A percentile compares a stretch with the other conserved stretches of the same genome.
Conservation (phyloP, 345 rosid genomes). For the Salix arbutifolia region DNA sequence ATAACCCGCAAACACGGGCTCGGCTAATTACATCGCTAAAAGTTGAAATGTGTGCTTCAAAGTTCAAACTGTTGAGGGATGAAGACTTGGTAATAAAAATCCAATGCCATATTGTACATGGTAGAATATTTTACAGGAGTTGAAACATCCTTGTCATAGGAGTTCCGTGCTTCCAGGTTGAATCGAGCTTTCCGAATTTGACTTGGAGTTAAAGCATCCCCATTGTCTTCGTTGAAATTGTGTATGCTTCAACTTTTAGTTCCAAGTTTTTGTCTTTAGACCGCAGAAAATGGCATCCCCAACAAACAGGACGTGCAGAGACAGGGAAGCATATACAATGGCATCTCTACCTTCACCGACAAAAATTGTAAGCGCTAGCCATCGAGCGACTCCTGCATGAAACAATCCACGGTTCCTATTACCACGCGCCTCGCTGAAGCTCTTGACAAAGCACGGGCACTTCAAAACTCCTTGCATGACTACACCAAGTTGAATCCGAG, state of each 20-base stretch:
- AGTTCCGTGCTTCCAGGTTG: not conserved
- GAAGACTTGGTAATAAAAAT: not conserved
- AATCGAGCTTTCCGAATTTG: not conserved
- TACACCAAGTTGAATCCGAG: too few relatives aligned
- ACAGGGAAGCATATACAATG: not conserved
- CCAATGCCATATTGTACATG: not conserved
- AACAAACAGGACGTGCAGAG: not conserved
- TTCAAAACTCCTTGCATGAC: not conserved
- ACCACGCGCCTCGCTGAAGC: not conserved
- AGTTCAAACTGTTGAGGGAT: not conserved
- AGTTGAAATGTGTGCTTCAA: not conserved
- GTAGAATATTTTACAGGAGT: not conserved
- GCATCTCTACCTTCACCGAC: not conserved
- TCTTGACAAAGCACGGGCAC: not conserved
- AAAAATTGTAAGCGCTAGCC: not conserved
- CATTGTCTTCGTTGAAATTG: not conserved
- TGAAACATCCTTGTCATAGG: not conserved
- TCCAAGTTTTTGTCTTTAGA: slow-evolving; percentile 7
- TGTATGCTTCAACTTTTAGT: slow-evolving; percentile 1
- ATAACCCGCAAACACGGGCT: too few relatives aligned
- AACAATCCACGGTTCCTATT: not conserved
- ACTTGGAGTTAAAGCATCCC: not conserved
- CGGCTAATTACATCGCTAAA: too few relatives aligned
- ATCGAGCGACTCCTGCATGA: not conserved
- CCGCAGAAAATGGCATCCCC: not conserved